Evolutionary conservation across 1,284 basidiomycete genomes (phyloP).

Genomic region (Sanghuangporus sanghuang): DNA sequence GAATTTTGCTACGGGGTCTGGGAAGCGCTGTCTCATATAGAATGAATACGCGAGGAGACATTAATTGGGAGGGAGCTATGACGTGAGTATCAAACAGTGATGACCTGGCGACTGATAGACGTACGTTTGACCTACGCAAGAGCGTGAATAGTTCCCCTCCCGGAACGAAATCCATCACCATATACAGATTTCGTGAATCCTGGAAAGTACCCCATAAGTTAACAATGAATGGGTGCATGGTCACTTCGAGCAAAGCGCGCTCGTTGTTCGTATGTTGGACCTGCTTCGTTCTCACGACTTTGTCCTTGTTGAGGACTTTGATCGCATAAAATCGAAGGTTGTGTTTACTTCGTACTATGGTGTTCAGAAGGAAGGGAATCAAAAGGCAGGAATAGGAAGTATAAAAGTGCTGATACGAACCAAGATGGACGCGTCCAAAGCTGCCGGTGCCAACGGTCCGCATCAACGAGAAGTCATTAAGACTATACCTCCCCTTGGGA

Average conservation of each 20-base stretch:
- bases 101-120: not conserved
- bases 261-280: constrained; percentile 98
- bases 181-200: constrained; percentile 90
- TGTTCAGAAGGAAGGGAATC: not conserved
- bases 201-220: constrained; percentile 99
- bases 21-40: constrained; percentile 69
- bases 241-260: constrained; percentile 82
- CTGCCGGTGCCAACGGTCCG: constrained; percentile 89
- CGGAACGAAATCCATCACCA: constrained; percentile 99
- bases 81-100: not conserved
- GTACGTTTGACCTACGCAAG: constrained; percentile 80
- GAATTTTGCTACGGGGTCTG: constrained; percentile 98
- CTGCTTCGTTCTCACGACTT: constrained; percentile 94
- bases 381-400: not conserved
- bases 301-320: constrained; percentile 92
- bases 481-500: constrained; percentile 61
- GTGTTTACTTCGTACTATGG: constrained; percentile 79
- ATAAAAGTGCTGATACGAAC: constrained; percentile 35
- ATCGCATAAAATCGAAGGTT: constrained; percentile 92
- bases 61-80: not conserved
- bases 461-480: constrained; percentile 71
- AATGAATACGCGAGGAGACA: not conserved
- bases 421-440: constrained; percentile 92
- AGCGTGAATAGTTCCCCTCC: constrained; percentile 96
- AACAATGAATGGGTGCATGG: constrained; percentile 95